Conservation (phyloP, 139 green algal species). For the Tetraselmis striata region DNA sequence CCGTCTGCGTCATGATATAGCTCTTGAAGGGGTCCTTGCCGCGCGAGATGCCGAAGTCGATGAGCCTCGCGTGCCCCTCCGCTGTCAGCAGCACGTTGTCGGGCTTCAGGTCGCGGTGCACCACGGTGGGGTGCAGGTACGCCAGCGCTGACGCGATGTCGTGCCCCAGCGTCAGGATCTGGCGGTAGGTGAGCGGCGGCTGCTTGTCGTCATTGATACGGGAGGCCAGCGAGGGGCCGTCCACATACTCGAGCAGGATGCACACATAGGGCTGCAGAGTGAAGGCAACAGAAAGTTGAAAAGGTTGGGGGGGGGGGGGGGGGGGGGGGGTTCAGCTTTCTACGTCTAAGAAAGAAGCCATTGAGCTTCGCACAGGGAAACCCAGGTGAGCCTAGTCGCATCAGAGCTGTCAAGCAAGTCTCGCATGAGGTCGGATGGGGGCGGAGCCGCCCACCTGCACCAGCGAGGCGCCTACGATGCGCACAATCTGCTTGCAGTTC, state of each 20-base stretch:
- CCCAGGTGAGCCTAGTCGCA: no score
- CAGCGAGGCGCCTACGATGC: not conserved
- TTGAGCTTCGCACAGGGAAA: no score
- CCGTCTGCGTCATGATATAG: not conserved
- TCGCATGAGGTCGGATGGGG: not conserved
- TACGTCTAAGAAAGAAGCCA: no score
- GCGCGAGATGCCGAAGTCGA: constrained; percentile 76
- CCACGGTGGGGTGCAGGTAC: constrained; percentile 23
- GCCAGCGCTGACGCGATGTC: not conserved
- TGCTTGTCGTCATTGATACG: not conserved
- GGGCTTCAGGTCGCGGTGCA: constrained; percentile 38
- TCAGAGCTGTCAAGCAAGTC: no score
- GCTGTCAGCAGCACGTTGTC: constrained; percentile 35
- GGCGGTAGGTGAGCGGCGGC: not conserved
- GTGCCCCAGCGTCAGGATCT: not conserved
- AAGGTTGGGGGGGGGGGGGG: no score
- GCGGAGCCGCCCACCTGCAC: not conserved
- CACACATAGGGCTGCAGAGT: not conserved
- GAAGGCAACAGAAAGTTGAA: no score
- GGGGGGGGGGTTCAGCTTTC: no score
- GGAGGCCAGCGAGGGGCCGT: not conserved
- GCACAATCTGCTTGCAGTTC: not conserved
- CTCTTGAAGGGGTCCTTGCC: constrained; percentile 12
- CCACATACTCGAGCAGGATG: not conserved
- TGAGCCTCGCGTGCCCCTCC: constrained; percentile 34